Evolutionary conservation across 495 filamentous ascomycete species (phyloP), one percentile per base, ranked within the genome.

Genomic region (Lasiosphaeria hispida): DNA sequence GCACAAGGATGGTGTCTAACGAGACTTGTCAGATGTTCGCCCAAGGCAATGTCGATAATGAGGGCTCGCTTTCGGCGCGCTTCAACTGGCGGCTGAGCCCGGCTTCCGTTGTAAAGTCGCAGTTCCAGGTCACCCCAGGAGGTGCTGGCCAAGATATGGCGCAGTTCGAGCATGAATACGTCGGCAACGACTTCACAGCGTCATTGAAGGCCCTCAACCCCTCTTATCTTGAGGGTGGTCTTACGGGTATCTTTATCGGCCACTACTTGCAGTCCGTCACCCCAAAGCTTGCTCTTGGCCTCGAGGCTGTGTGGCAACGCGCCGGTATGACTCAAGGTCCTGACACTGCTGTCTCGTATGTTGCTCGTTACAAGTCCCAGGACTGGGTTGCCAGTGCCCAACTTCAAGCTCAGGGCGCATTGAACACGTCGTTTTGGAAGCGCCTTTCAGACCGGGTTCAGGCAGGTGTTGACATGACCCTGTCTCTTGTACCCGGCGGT

Each of bases 381-480:
- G 91, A 96, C 63, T 99, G 92, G 91, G 86, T 96, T 66, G 93
- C 88, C 19, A 92, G 85, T 52, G 88, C 86, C 62, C 91, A 96
- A 66, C 70, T 96, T 30, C 86, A 95, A 68, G 75, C 74, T n/a
- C 87, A 90, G 72, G 91, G 93, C 42, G 89, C 85, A 44, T 72
- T 99, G 51, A 89, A 87, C 64, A 86, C 91, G n/a, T 91, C 91
- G 6, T 99, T 93, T 83, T 99, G 95, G 95, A 85, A 88, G 62
- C 87, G 82, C 65, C 75, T 99, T 64, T 91, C 91, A n/a, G 94
- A 97, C 53, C 90, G 90, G 69, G 91, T 99, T 33, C 92, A 97
- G 74, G 92, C 91, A 56, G 95, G 95, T 73, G 90, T 96, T 60
- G 93, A 97, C 61, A 84, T 94, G 82, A 96, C 93, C 69, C 83